Evolutionary conservation across 345 rosid genomes (phyloP).

Genomic region (Melastoma malabathricum): DNA sequence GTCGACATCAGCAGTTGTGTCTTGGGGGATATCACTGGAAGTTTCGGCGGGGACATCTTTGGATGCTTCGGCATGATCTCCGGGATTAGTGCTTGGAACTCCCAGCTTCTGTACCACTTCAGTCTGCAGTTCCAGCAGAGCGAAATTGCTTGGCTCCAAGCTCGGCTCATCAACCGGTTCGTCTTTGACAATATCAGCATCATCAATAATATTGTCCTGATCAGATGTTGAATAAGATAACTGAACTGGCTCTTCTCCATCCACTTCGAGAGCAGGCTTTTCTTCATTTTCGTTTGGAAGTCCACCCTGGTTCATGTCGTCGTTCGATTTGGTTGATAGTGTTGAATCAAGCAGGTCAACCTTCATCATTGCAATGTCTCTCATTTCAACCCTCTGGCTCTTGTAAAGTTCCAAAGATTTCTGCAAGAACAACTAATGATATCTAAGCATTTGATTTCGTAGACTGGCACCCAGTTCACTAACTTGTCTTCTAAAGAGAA

Average conservation of each 20-base stretch:
- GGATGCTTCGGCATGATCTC: not conserved
- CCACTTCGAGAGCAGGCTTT: slow-evolving; percentile 7
- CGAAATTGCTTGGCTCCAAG: too few relatives aligned
- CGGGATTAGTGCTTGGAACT: not conserved
- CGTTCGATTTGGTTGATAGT: slow-evolving; percentile 15
- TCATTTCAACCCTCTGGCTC: slow-evolving; percentile 43
- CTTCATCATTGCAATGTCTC: slow-evolving; percentile 19
- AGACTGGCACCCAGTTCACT: too few relatives aligned
- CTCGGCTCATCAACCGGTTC: too few relatives aligned
- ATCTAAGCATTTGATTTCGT: not conserved
- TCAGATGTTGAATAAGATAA: slow-evolving; percentile 7
- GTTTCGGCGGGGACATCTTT: too few relatives aligned
- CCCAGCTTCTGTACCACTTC: too few relatives aligned
- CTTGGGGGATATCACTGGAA: too few relatives aligned
- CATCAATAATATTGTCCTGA: too few relatives aligned
- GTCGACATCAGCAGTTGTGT: not conserved
- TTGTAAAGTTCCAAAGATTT: slow-evolving; percentile 69
- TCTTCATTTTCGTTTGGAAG: slow-evolving; percentile 13
- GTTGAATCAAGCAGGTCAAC: slow-evolving; percentile 15
- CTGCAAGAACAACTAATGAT: slow-evolving; percentile 22
- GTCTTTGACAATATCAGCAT: too few relatives aligned
- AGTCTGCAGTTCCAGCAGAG: too few relatives aligned
- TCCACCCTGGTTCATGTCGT: slow-evolving; percentile 14
- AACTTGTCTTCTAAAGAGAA: too few relatives aligned
- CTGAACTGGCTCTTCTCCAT: slow-evolving; percentile 12